Base-by-base conservation (phyloP, 164 flowering plant genomes). In the Platanus orientalis region DNA sequence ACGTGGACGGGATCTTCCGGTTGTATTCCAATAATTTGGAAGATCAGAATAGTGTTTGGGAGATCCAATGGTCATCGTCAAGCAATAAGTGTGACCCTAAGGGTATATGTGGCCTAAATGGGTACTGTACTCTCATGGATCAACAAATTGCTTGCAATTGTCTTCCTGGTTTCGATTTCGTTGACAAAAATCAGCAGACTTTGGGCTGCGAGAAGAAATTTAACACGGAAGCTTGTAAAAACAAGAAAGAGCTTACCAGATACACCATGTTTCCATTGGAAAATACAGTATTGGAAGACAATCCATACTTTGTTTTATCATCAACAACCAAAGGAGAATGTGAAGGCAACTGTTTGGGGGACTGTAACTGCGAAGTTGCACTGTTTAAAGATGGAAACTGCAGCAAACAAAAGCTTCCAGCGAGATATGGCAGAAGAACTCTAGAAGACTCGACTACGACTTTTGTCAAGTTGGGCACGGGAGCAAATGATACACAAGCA, bases 61-160 rank as follows among this genome's bases (percentile, higher is more conserved):
- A 29, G 11, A 23, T 52, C 1, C n/a, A 42, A 25, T 64, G 61
- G 66, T 10, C 36, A 20, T 28, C 68, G 3, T 1, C 51, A 4
- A 29, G 1, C 2, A 11, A 66, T 39, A 23, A 11, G 47, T 63
- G 71, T 16, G 58, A 29, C 17, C 45, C 62, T 2, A 64, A 7
- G 26, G 73, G 74, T 16, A 19, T 48, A 5, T 70, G 72, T 16
- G 66, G 67, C 14, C 6, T 36, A 13, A 69, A 65, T 32, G 44
- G 57, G 20, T 63, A 56, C n/a, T 69, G 72, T 29, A 30, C 17
- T 17, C 57, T 29, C 24, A 30, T 29, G 2, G 57, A 68, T 28
- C 39, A 48, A 12, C 13, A 61, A 1, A 9, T 59, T 17, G 6
- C 0, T 12, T 69, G 72, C 34, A 16, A n/a, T 10, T 69, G 67